phyloP scores from a whole-genome alignment of 2,329 filamentous ascomycete genomes.

The Sporothrix pseudoabietina region DNA sequence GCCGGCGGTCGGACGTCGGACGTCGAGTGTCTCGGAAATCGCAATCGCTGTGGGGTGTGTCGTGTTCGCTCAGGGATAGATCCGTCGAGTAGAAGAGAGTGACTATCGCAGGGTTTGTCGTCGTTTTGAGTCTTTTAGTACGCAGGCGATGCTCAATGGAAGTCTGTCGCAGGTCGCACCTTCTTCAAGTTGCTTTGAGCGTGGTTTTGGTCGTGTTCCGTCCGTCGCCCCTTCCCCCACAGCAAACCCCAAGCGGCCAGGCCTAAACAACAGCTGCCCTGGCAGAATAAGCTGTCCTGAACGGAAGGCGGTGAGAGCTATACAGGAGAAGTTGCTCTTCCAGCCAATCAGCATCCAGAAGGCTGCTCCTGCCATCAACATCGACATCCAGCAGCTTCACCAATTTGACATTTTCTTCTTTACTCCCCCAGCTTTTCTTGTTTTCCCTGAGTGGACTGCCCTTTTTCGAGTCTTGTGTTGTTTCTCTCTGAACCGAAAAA shows the following conservation, averaged over 20 bases:
- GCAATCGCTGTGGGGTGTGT: background rate
- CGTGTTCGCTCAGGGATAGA: no score
- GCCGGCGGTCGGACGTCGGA: background rate
- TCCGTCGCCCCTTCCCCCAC: slow-evolving; percentile 18
- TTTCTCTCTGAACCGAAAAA: no score
- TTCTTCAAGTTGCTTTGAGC: background rate
- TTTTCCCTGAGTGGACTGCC: background rate
- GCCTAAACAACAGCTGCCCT: slow-evolving; percentile 6
- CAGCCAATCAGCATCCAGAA: slow-evolving; percentile 21
- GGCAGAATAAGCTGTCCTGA: slow-evolving; percentile 29
- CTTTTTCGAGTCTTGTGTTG: no score
- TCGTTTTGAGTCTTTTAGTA: background rate
- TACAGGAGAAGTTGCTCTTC: background rate
- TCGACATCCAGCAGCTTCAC: background rate
- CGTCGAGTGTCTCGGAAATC: background rate
- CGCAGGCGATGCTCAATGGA: background rate
- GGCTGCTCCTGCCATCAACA: slow-evolving; percentile 1
- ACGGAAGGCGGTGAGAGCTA: slow-evolving; percentile 32
- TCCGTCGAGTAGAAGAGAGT: background rate
- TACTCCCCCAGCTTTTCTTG: background rate
- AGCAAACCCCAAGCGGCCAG: background rate
- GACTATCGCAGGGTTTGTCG: background rate
- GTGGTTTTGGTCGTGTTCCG: background rate
- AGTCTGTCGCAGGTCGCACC: background rate
- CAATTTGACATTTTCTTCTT: background rate